Evolutionary conservation across 1,284 basidiomycete genomes (phyloP).

Genomic region (Tilletia caries): DNA sequence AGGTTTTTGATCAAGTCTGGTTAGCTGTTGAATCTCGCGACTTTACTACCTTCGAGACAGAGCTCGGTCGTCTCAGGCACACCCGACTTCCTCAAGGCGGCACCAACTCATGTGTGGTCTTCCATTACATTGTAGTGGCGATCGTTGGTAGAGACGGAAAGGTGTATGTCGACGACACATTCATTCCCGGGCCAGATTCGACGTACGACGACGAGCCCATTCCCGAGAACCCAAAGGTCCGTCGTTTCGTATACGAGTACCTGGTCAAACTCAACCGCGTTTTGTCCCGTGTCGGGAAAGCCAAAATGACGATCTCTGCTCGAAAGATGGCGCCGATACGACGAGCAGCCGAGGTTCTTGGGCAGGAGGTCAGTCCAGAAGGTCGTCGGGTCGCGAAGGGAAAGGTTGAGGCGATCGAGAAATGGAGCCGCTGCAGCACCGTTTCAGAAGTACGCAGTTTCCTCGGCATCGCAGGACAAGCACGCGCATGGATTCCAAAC

Average conservation of each 20-base stretch:
- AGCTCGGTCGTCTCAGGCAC: neutral
- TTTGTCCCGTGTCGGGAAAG: neutral
- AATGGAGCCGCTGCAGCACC: neutral
- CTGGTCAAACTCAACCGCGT: neutral
- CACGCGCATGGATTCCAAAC: neutral
- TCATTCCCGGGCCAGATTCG: neutral
- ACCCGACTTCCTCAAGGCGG: neutral
- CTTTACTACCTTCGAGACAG: neutral
- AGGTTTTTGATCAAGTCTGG: neutral
- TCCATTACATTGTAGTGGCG: neutral
- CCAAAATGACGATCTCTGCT: neutral
- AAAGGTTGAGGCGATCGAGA: neutral
- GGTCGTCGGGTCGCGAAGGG: neutral
- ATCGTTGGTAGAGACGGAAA: neutral
- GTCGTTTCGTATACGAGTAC: neutral
- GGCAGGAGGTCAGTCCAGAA: slow-evolving; percentile 1
- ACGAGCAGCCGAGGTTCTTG: neutral
- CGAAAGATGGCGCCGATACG: neutral
- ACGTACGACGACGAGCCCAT: neutral
- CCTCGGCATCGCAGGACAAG: neutral
- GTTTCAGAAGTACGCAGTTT: neutral
- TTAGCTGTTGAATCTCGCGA: neutral
- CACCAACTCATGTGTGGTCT: neutral
- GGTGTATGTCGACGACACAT: neutral
- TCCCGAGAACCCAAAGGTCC: neutral